phyloP scores from a whole-genome alignment of 139 green algal genomes.

The Closterium sp. region DNA sequence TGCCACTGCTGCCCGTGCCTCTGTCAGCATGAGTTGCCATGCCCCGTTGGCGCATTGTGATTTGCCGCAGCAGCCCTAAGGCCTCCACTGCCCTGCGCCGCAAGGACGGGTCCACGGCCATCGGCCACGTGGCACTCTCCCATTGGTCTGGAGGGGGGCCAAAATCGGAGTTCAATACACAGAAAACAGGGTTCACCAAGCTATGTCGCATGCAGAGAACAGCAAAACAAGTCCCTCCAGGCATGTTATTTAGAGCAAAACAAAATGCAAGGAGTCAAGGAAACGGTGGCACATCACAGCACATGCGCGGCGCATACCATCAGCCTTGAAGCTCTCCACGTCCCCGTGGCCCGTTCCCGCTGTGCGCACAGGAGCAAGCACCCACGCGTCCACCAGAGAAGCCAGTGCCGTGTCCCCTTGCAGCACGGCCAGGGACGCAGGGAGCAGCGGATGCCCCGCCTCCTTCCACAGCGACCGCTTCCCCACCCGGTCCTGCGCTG shows the following conservation, averaged over 20 bases:
- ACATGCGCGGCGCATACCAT: not conserved
- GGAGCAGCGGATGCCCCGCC: slow-evolving; percentile 71
- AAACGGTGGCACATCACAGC: not conserved
- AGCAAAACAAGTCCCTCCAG: no score
- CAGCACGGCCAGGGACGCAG: slow-evolving; percentile 44
- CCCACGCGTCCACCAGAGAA: not conserved
- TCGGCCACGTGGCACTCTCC: not conserved
- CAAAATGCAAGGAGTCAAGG: no score
- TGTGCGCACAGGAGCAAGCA: slow-evolving; percentile 2
- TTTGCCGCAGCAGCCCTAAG: not conserved
- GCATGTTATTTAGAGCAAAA: no score
- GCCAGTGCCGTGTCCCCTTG: not conserved
- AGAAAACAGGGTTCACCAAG: no score
- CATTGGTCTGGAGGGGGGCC: not conserved
- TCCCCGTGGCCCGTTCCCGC: not conserved
- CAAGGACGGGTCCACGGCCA: not conserved
- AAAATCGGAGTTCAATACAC: not conserved
- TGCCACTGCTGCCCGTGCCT: not conserved
- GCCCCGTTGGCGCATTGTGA: not conserved
- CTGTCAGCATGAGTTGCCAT: not conserved
- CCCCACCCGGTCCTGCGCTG: slow-evolving; percentile 17
- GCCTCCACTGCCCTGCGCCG: not conserved
- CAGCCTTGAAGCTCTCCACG: not conserved
- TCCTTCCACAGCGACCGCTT: slow-evolving; percentile 78
- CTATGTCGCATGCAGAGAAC: no score